Base-by-base conservation (phyloP, 352 stramenopile genomes). In the Phytophthora nicotianae region DNA sequence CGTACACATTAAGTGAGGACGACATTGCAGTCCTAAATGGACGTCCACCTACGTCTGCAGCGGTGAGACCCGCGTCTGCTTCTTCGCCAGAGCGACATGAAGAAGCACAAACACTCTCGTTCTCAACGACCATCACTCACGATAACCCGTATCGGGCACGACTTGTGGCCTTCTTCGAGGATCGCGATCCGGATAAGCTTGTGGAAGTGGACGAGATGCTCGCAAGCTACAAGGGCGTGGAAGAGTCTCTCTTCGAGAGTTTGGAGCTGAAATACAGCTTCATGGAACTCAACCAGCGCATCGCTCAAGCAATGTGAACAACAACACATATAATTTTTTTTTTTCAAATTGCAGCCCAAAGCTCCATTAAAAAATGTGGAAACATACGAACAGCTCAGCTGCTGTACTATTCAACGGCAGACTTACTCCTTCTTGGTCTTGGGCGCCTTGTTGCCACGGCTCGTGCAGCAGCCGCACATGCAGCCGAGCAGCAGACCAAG, bases 191-290 rank as follows among this genome's bases (percentile, higher is more conserved):
- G n/a, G 66, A 77, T 9, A 86, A 88, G 58, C 46, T 95, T 1
- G 19, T 61, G 0, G 63, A 90, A 58, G 82, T 95, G 33, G 83
- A 95, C n/a, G 70, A 83, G 5, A 93, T 93, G 83, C 69, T 95
- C 2, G 57, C 72, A 29, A 91, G 65, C 55, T 95, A 95, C 63
- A 68, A 65, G 14, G 86, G 83, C 26, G 83, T 93, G 13, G 86
- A 95, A 54, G 68, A 72, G 10, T 88, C 75, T 52, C 72, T 95
- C 5, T 91, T 95, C 40, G 79, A 95, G 42, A 92, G 82, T 35
- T 69, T 95, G 19, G 78, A 90, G 53, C 80, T 95, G 45, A 95
- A 95, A 64, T 95, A 95, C 66, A 86, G 78, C 64, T 91, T 89
- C 62, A 76, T 89, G 67, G 72, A 79, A 55, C 57, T 93, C 24